Evolutionary conservation across 768 basidiomycete species (phyloP), one percentile per base, ranked within the genome.

Genomic region (Leccinum truebloodii): DNA sequence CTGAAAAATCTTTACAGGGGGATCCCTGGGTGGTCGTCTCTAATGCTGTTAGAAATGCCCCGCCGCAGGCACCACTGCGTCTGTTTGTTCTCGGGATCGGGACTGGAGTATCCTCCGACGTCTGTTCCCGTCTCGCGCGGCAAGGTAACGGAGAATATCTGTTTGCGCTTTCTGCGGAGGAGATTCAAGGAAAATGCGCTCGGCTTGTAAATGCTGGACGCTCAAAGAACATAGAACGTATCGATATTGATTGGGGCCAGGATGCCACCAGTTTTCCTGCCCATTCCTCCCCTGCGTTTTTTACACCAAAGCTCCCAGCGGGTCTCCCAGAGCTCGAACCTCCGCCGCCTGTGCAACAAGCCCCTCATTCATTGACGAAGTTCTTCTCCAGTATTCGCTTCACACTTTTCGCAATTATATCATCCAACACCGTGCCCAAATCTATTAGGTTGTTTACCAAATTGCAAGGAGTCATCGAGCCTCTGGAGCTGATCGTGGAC

Each of bases 51-150:
- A 57, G 28, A 2, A 57, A 55, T n/a, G 70, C 80, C 28, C 52
- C 69, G 2, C 39, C 63, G 0, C 48, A 67, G 6, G 74, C 76
- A 0, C 75, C 75, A 8, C 59, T 83, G 2, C 82, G 85, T 8
- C 75, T 87, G 4, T 88, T 86, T 59, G 76, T 80, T 9, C 78
- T 88, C 2, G 86, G 86, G 1, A 85, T 88, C 14, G 87, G 87
- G 13, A 54, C 73, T 24, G 64, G 62, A 0, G 79, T 81, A 3
- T 86, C 85, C 3, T 82, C 76, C 4, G 81, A 76, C 0, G 75
- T 82, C 64, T 84, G 83, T 63, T 78, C 83, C 61, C 71, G 78
- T 4, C 80, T 88, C n/a, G 85, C 87, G 1, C 69, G 74, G 18
- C 76, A 75, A 1, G 87, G 87, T 2, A 76, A 81, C 10, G 87